phyloP scores from a whole-genome alignment of 768 basidiomycete species.

The Boletus reticulatus region DNA sequence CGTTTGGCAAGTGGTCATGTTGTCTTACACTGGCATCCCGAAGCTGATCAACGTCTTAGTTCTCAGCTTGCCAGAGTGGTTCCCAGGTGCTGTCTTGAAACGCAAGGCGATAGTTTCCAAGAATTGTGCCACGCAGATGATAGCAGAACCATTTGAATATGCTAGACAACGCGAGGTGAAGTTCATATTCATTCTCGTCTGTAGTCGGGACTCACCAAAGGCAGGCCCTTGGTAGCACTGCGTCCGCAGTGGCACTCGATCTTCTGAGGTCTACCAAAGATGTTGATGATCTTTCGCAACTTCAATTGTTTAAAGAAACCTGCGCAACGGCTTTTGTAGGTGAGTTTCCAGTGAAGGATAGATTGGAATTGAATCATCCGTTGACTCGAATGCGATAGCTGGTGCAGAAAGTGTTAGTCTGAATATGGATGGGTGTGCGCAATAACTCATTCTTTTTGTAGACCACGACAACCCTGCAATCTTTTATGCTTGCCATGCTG shows the following conservation, averaged over 20 bases:
- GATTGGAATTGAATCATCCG: neutral
- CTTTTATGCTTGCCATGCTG: conserved; percentile 34
- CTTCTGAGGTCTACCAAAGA: neutral
- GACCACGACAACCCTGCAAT: conserved; percentile 9
- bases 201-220: neutral
- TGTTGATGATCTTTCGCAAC: conserved; percentile 6
- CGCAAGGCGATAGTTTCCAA: conserved; percentile 13
- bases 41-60: conserved; percentile 8
- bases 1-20: conserved; percentile 15
- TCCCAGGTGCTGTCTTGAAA: conserved; percentile 28
- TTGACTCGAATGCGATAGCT: conserved; percentile 6
- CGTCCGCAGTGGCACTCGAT: conserved; percentile 13
- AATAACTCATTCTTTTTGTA: neutral
- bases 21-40: too few species aligned
- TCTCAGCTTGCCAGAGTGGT: conserved; percentile 23
- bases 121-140: conserved; percentile 7
- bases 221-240: conserved; percentile 12
- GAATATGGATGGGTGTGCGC: neutral
- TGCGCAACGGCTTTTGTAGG: conserved; percentile 16
- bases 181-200: neutral
- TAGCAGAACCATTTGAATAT: conserved; percentile 18
- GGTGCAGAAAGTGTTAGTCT: conserved; percentile 19
- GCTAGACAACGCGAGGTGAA: conserved; percentile 12
- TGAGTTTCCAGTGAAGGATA: conserved; percentile 1
- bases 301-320: conserved; percentile 8